Evolutionary conservation across 768 basidiomycete species (phyloP), one percentile per base, ranked within the genome.

Genomic region (Phanerochaete carnosa): DNA sequence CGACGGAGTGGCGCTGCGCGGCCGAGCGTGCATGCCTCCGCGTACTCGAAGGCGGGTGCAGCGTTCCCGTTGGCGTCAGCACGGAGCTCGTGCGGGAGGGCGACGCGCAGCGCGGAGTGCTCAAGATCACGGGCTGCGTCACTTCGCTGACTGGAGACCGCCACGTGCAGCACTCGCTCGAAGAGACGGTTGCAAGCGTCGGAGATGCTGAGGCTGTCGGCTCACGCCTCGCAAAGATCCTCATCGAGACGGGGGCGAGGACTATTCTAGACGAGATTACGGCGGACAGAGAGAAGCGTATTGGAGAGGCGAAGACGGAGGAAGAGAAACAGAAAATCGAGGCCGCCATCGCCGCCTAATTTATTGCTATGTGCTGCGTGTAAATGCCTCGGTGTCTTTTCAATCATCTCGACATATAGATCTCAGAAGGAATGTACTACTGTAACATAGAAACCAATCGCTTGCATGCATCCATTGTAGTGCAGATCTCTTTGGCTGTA

Each of bases 1-100:
- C 82, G 70, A 94, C 94, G 0, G 80, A 86, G 50, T 93, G 88
- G 88, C 76, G 69, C 57, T 92, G 89, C 68, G 76, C 82, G 26
- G 94, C 94, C 1, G 97, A 99, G 74, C 84, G 97, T 15, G 91
- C 89, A 1, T 89, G 91, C 73, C 77, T 98, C 64, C 80, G 89
- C n/a, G 87, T 89, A 25, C 79, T 98, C 55, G 97, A 98, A 74
- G 97, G 97, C 29, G 97, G 97, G 26, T 99, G 97, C 75, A 95
- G 92, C 62, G 95, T 99, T 0, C 96, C 96, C 2, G 95, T 99
- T 16, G 96, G 95, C 3, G 88, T 93, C 29, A 77, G 80, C 54
- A 87, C 85, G 29, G 74, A 71, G 49, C 72, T 89, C 3, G 72
- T 74, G 12, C 69, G 60, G 50, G 76, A 70, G 26, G 77, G 73